These are phyloP conservation scores for Fragaria vesca DNA, from an alignment of 306 rosid species.

Conservation along the genomic window DNA sequence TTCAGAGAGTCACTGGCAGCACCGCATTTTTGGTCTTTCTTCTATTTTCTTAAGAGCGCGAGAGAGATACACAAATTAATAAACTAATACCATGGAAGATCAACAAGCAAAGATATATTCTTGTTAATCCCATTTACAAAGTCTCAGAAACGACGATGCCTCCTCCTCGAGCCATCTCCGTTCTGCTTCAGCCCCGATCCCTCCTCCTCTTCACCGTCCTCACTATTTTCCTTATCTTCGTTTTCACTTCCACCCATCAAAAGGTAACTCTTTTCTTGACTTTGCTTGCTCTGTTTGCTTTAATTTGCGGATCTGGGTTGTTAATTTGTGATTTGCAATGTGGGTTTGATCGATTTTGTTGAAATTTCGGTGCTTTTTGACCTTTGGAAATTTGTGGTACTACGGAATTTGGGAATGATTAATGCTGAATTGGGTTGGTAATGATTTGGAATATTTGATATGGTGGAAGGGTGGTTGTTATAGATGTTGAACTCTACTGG, in stretches of 20 bases:
- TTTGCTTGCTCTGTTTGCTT: neutral
- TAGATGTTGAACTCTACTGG: neutral
- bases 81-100: conserved; percentile 4
- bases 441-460: neutral
- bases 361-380: conserved; percentile 11
- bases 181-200: conserved; percentile 53
- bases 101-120: neutral
- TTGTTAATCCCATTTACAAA: neutral
- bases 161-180: conserved; percentile 40
- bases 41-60: neutral
- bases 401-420: neutral
- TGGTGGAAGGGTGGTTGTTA: neutral
- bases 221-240: conserved; percentile 42
- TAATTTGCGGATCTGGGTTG: conserved; percentile 18
- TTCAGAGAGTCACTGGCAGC: conserved; percentile 9
- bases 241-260: conserved; percentile 29
- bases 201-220: conserved; percentile 44
- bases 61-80: neutral
- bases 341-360: conserved; percentile 2
- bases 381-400: neutral
- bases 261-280: conserved; percentile 14
- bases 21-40: conserved; percentile 12
- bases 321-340: conserved; percentile 7
- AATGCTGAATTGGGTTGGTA: conserved; percentile 4
- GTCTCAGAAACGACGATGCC: conserved; percentile 42